Evolutionary conservation across 768 basidiomycete genomes (phyloP), one percentile per base, ranked within the genome.

Genomic region (Auriscalpium orientale): DNA sequence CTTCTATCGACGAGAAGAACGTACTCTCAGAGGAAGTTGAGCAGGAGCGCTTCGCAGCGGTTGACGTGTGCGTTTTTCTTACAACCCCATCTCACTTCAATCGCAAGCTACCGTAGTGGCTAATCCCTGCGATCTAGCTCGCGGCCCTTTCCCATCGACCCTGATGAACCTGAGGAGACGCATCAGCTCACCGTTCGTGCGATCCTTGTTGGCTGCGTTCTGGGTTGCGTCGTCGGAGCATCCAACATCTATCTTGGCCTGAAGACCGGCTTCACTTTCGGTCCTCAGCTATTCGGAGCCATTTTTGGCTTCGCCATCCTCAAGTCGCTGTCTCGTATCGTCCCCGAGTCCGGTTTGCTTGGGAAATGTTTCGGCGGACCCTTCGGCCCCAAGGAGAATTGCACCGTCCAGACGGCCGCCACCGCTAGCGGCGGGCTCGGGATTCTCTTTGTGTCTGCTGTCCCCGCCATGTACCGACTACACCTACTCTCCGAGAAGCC

Each of bases 251-350:
- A 87, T 66, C 79, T 85, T 20, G 82, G 85, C 40, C 67, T 85
- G 56, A 85, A 86, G 70, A 84, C 84, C 1, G 84, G 83, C 21
- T 83, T 82, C 65, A 83, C 81, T 2, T 84, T 85, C 65, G 83
- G 82, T 34, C 78, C 81, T 34, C 79, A 81, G 55, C 37, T 20
- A 2, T 34, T 46, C 44, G 58, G 74, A 71, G 74, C 80, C 37
- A 82, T 81, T 58, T 81, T 82, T 60, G 81, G 80, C 49, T 83
- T 78, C 61, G 80, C 81, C 22, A 83, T 83, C 59, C 68, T 84
- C 53, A 82, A 84, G 59, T 76, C 81, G 1, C 52, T 84, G 22
- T 78, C 79, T 18, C 79, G 68, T 53, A 67, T 76, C 8, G 57
- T 80, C 22, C 80, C 80, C 1, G 73, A 76, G 58, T 73, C 72